These are phyloP conservation scores for Aspergillus ibericus DNA, from an alignment of 2,329 filamentous ascomycete genomes.

Conservation along the genomic window DNA sequence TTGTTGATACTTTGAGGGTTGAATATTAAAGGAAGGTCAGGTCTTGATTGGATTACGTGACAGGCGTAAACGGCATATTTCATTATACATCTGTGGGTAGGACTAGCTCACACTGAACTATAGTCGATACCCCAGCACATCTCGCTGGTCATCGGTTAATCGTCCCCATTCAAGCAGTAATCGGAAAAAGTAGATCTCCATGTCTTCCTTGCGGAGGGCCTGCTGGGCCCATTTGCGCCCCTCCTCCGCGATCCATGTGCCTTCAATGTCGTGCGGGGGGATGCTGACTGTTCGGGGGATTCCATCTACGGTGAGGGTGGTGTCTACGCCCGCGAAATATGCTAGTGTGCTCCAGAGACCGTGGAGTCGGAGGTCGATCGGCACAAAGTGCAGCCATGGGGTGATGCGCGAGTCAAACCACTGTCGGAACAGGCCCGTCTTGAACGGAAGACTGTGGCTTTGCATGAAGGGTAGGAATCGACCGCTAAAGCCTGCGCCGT, in stretches of 20 bases:
- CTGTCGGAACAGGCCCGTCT: conserved; percentile 69
- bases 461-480: conserved; percentile 65
- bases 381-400: conserved; percentile 80
- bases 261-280: conserved; percentile 54
- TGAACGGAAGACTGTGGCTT: conserved; percentile 67
- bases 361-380: conserved; percentile 71
- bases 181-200: conserved; percentile 78
- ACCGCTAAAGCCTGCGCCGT: conserved; percentile 67
- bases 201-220: conserved; percentile 69
- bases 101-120: too few relatives aligned
- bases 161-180: conserved; percentile 75
- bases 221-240: conserved; percentile 65
- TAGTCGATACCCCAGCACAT: conserved; percentile 46
- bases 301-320: conserved; percentile 18
- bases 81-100: too few relatives aligned
- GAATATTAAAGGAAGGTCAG: too few relatives aligned
- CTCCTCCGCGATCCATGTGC: conserved; percentile 64
- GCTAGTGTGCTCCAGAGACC: conserved; percentile 71
- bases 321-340: conserved; percentile 65
- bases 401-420: conserved; percentile 76
- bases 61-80: too few relatives aligned
- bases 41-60: too few relatives aligned
- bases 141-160: conserved; percentile 62
- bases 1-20: too few relatives aligned
- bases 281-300: conserved; percentile 46